A percentile compares a stretch with the other conserved stretches of the same genome.
phyloP scores from a whole-genome alignment of 805 yeast species.

The Pichia scutulata region DNA sequence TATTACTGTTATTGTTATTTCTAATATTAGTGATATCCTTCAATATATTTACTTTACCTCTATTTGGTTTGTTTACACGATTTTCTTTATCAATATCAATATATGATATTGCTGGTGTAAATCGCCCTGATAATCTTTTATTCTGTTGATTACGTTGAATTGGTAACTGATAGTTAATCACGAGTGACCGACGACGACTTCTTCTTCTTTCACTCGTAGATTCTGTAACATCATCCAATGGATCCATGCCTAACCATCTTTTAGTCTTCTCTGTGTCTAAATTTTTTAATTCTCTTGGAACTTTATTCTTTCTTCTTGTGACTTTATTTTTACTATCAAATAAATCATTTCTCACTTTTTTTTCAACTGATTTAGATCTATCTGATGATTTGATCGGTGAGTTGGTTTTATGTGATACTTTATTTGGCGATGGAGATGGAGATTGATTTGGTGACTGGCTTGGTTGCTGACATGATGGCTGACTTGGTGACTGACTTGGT shows the following conservation, averaged over 20 bases:
- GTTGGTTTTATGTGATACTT: background rate
- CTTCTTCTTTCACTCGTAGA: conserved; percentile 9
- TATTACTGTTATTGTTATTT: background rate
- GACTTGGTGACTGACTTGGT: background rate
- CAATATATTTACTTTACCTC: background rate
- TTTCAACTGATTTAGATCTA: background rate
- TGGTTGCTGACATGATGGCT: background rate
- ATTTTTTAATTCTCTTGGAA: conserved; percentile 32
- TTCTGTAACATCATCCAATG: conserved; percentile 22
- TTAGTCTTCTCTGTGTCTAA: conserved; percentile 24
- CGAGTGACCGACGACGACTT: conserved; percentile 39
- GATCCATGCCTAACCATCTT: conserved; percentile 12
- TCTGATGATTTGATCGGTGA: background rate
- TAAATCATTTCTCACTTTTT: background rate
- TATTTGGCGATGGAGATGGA: background rate
- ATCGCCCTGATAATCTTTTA: conserved; percentile 54
- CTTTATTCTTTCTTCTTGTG: conserved; percentile 10
- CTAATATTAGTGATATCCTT: conserved; percentile 6
- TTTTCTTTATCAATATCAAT: conserved; percentile 14
- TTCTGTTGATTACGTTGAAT: conserved; percentile 53
- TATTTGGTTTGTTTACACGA: conserved; percentile 1
- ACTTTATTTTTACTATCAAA: conserved; percentile 16
- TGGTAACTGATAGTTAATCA: conserved; percentile 61
- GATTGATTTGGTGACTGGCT: background rate
- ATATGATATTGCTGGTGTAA: background rate